Conservation (phyloP, 805 yeast genomes). For the Starmerella gropengiesseri region DNA sequence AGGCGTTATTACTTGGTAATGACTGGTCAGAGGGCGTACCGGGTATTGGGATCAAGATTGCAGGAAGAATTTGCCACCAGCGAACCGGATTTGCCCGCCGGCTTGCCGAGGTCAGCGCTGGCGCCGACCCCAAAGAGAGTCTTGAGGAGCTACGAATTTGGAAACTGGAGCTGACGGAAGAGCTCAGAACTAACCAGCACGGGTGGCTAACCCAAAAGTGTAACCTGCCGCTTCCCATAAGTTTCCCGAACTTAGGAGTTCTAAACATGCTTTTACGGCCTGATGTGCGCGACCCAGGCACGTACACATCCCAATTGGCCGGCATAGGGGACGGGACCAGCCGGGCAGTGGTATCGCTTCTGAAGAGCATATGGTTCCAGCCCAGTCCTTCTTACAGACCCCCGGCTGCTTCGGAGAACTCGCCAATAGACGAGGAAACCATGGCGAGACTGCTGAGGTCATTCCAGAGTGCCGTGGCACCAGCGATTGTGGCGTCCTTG, state of each 20-base stretch:
- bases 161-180: constrained; percentile 16
- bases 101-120: constrained; percentile 10
- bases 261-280: constrained; percentile 9
- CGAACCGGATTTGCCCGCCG: constrained; percentile 20
- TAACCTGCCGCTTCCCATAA: constrained; percentile 8
- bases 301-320: neutral
- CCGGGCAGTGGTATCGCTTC: neutral
- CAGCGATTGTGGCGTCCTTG: neutral
- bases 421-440: neutral
- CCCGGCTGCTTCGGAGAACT: too few relatives aligned
- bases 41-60: constrained; percentile 21
- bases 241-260: constrained; percentile 18
- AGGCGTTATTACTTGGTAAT: constrained; percentile 27
- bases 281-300: neutral
- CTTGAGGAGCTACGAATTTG: too few relatives aligned
- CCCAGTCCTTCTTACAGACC: neutral
- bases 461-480: constrained; percentile 1
- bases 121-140: neutral
- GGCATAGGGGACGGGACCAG: neutral
- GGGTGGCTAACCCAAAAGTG: constrained; percentile 15
- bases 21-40: constrained; percentile 25
- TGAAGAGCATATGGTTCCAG: constrained; percentile 5
- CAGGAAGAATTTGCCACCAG: constrained; percentile 14
- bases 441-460: neutral
- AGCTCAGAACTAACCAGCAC: constrained; percentile 22